Percentiles rank a stretch among this genome's conserved stretches.
These are phyloP conservation scores for Hyparrhenia diplandra DNA, from an alignment of 176 grass and related monocot species.

Conservation along the genomic window DNA sequence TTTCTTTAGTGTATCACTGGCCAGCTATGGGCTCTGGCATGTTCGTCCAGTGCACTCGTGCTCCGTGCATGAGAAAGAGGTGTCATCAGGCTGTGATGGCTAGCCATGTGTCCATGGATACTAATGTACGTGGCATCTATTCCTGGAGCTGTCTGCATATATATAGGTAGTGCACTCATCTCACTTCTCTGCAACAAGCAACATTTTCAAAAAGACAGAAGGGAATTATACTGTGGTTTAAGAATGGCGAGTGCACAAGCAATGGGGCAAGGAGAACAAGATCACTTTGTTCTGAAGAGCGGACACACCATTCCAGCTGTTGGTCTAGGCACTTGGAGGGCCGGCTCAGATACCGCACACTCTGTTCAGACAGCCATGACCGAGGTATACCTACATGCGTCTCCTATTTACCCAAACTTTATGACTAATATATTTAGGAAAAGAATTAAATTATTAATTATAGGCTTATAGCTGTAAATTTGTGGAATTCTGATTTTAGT, in stretches of 20 bases:
- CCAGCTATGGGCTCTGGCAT: constrained; percentile 35
- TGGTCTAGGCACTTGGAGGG: constrained; percentile 66
- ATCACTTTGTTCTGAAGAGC: constrained; percentile 46
- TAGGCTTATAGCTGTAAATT: background rate
- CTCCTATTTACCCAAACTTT: background rate
- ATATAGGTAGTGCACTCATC: background rate
- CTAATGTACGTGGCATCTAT: constrained; percentile 34
- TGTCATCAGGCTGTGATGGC: background rate
- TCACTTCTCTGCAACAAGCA: background rate
- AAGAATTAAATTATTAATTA: background rate
- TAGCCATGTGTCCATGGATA: constrained; percentile 34
- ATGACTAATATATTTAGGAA: background rate
- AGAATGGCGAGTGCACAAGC: constrained; percentile 53
- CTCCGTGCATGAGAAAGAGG: constrained; percentile 3
- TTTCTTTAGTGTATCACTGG: constrained; percentile 10
- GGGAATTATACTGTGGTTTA: background rate
- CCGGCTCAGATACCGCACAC: constrained; percentile 41
- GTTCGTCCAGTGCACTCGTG: constrained; percentile 30
- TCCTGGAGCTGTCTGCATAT: background rate
- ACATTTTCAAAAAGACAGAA: background rate
- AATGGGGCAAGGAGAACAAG: constrained; percentile 27
- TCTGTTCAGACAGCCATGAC: constrained; percentile 49
- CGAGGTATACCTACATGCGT: constrained; percentile 35
- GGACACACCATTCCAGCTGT: constrained; percentile 55
- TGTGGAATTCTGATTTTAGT: background rate